Conservation (phyloP, 495 filamentous ascomycete species). For the Lophiotrema nucula region DNA sequence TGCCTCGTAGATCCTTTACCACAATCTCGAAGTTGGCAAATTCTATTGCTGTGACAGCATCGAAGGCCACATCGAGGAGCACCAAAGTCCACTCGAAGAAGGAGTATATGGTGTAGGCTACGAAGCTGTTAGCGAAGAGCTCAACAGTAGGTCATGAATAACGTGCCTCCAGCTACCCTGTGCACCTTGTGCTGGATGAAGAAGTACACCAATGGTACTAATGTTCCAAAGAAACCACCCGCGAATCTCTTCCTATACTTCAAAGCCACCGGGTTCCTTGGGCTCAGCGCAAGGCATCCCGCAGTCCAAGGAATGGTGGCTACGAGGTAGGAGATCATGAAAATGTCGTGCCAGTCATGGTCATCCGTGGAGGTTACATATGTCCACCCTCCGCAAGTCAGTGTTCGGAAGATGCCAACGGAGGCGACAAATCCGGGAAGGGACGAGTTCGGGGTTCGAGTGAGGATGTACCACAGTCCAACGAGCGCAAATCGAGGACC, state of each 20-base stretch:
- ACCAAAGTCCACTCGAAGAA: slow-evolving; percentile 98
- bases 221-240: slow-evolving; percentile 80
- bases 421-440: slow-evolving; percentile 81
- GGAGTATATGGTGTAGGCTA: slow-evolving; percentile 97
- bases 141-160: too few species aligned
- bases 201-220: slow-evolving; percentile 90
- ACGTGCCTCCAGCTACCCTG: slow-evolving; percentile 85
- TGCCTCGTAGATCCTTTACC: slow-evolving; percentile 82
- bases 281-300: slow-evolving; percentile 86
- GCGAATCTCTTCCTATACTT: slow-evolving; percentile 88
- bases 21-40: slow-evolving; percentile 88
- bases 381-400: slow-evolving; percentile 98
- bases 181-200: slow-evolving; percentile 99
- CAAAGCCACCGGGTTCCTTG: slow-evolving; percentile 77
- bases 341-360: slow-evolving; percentile 97
- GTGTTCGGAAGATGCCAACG: slow-evolving; percentile 79
- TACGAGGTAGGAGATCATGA: slow-evolving; percentile 98
- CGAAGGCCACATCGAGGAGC: slow-evolving; percentile 92
- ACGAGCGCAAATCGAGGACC: slow-evolving; percentile 91
- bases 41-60: slow-evolving; percentile 93
- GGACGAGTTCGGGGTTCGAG: slow-evolving; percentile 66
- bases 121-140: slow-evolving; percentile 5
- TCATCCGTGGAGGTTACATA: slow-evolving; percentile 98
- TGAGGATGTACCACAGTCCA: slow-evolving; percentile 88
- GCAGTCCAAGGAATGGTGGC: slow-evolving; percentile 93